Percentiles rank a stretch among this genome's conserved stretches.
Conservation (phyloP, 2,329 filamentous ascomycete genomes). For the Cryphonectria nitschkei region DNA sequence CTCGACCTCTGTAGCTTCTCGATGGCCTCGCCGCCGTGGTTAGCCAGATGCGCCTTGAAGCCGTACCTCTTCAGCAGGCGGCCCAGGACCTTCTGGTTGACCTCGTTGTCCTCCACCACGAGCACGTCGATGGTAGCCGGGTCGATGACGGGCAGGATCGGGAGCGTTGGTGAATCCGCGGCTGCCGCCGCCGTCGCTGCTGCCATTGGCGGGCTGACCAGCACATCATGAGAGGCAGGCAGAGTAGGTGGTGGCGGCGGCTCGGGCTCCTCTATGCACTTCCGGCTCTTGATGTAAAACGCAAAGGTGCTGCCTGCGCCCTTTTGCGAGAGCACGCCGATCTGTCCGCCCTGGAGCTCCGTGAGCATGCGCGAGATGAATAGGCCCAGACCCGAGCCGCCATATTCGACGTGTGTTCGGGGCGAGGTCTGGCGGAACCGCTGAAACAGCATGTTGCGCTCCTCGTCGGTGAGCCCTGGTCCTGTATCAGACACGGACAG, state of each 20-base stretch:
- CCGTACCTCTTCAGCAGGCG: slow-evolving; percentile 64
- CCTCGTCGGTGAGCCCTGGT: slow-evolving; percentile 69
- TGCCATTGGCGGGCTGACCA: neutral
- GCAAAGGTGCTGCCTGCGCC: slow-evolving; percentile 75
- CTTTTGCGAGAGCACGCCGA: slow-evolving; percentile 69
- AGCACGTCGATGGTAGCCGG: slow-evolving; percentile 56
- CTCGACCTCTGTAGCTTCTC: slow-evolving; percentile 58
- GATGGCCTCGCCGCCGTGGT: slow-evolving; percentile 62
- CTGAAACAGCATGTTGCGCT: slow-evolving; percentile 76
- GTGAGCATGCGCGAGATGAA: slow-evolving; percentile 79
- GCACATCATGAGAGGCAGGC: neutral
- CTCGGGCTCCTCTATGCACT: slow-evolving; percentile 34
- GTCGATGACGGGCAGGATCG: slow-evolving; percentile 34
- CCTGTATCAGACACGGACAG: slow-evolving; percentile 76
- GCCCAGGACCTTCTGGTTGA: slow-evolving; percentile 67
- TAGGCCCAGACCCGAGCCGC: slow-evolving; percentile 76
- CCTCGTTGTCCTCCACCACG: slow-evolving; percentile 70
- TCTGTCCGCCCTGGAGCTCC: slow-evolving; percentile 77
- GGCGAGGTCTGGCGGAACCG: slow-evolving; percentile 79
- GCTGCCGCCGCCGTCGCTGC: neutral
- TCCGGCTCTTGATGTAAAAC: slow-evolving; percentile 74
- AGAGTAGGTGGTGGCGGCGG: neutral
- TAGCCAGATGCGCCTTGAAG: slow-evolving; percentile 64
- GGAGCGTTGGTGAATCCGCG: neutral
- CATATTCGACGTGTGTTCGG: slow-evolving; percentile 77